Conservation (phyloP, 768 basidiomycete genomes). For the Hirschioporus abietinus region DNA sequence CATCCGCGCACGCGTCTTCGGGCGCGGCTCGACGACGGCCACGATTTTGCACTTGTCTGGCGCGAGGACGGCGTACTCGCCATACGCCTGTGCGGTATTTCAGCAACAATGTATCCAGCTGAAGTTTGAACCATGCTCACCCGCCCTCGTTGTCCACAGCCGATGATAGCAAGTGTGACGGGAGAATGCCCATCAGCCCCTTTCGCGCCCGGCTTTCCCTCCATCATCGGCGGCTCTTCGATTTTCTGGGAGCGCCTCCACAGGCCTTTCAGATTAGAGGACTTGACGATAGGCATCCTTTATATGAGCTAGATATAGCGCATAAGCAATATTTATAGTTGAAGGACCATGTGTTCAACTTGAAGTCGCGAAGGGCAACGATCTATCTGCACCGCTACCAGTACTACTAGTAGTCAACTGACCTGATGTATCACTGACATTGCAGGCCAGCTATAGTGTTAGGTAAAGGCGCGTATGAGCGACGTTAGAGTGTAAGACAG, state of each 20-base stretch:
- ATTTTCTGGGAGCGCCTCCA: slow-evolving; percentile 1
- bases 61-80: slow-evolving; percentile 50
- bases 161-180: slow-evolving; percentile 71
- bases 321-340: too few relatives aligned
- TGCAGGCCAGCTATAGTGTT: too few relatives aligned
- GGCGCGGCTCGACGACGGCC: slow-evolving; percentile 80
- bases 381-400: too few relatives aligned
- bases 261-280: slow-evolving; percentile 2
- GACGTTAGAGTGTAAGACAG: too few relatives aligned
- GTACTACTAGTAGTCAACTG: too few relatives aligned
- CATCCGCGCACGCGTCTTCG: slow-evolving; percentile 55
- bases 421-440: too few relatives aligned
- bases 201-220: not conserved
- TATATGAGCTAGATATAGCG: not conserved
- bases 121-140: slow-evolving; percentile 32
- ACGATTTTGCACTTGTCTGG: slow-evolving; percentile 72
- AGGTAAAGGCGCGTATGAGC: too few relatives aligned
- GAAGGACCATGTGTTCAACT: too few relatives aligned
- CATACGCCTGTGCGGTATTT: slow-evolving; percentile 45
- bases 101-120: not conserved
- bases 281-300: slow-evolving; percentile 3
- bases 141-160: slow-evolving; percentile 79
- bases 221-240: not conserved
- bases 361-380: too few relatives aligned
- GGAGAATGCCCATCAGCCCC: slow-evolving; percentile 21